Conservation (phyloP, 2,329 filamentous ascomycete genomes). For the Fonsecaea nubica region DNA sequence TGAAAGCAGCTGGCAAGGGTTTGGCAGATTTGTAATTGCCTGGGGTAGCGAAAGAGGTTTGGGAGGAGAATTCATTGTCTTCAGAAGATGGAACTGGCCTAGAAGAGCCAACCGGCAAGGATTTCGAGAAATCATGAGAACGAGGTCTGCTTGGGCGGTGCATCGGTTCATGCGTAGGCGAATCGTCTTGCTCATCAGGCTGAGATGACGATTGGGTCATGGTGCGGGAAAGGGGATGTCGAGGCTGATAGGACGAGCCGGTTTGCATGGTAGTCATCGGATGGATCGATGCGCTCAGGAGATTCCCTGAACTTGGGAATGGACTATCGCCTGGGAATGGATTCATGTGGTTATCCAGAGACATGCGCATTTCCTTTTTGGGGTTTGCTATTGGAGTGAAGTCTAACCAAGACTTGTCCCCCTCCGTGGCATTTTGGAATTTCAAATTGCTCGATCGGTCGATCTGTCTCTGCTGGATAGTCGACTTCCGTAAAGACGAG, state of each 20-base stretch:
- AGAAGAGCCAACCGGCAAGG: constrained; percentile 71
- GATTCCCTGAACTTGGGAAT: constrained; percentile 63
- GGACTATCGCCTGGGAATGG: constrained; percentile 69
- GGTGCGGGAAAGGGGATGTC: constrained; percentile 85
- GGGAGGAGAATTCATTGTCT: constrained; percentile 44
- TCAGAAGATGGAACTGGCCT: constrained; percentile 56
- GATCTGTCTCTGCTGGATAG: constrained; percentile 80
- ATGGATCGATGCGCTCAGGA: constrained; percentile 63
- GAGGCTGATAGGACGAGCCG: constrained; percentile 46
- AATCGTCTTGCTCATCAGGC: constrained; percentile 77
- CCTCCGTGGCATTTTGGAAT: constrained; percentile 43
- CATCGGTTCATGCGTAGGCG: constrained; percentile 67
- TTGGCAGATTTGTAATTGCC: constrained; percentile 77
- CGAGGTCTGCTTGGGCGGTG: constrained; percentile 55
- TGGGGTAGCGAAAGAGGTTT: constrained; percentile 72
- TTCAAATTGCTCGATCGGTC: constrained; percentile 61
- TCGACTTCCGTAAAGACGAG: constrained; percentile 82
- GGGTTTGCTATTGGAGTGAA: constrained; percentile 62
- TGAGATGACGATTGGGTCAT: constrained; percentile 85
- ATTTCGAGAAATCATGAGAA: constrained; percentile 63
- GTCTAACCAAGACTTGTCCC: constrained; percentile 53
- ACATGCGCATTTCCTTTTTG: constrained; percentile 72
- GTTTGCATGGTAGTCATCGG: constrained; percentile 50
- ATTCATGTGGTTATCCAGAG: constrained; percentile 77
- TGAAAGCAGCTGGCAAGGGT: constrained; percentile 82